Evolutionary conservation across 805 yeast genomes (phyloP).

Genomic region (Candida ulmi): DNA sequence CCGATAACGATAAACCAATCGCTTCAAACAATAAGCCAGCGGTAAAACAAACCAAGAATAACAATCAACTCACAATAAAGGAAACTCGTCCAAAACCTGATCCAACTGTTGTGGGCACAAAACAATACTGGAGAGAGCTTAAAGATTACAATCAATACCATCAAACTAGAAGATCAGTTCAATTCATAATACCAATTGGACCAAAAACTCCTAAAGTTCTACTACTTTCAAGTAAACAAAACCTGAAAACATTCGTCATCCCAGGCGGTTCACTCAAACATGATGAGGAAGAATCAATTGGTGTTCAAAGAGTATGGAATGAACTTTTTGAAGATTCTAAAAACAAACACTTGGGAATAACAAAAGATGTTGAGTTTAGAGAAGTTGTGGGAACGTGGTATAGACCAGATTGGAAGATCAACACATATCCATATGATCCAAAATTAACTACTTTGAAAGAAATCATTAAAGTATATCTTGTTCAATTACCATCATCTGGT

Average conservation of each 20-base stretch:
- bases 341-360: neutral
- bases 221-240: constrained; percentile 2
- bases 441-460: constrained; percentile 8
- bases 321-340: constrained; percentile 8
- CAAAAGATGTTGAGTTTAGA: constrained; percentile 5
- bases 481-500: constrained; percentile 4
- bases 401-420: constrained; percentile 12
- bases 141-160: constrained; percentile 3
- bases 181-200: constrained; percentile 11
- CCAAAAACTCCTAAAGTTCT: constrained; percentile 7
- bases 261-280: constrained; percentile 11
- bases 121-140: constrained; percentile 3
- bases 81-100: constrained; percentile 1
- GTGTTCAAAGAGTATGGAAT: constrained; percentile 7
- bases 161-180: constrained; percentile 10
- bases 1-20: neutral
- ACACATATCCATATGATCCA: constrained; percentile 13
- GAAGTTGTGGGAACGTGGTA: constrained; percentile 9
- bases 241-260: constrained; percentile 1
- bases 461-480: constrained; percentile 8
- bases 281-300: constrained; percentile 11
- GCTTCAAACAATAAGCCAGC: neutral
- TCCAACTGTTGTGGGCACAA: constrained; percentile 3
- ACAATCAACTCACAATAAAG: neutral
- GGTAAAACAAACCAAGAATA: neutral